phyloP scores from a whole-genome alignment of 345 rosid species.

The Syzygium grande region DNA sequence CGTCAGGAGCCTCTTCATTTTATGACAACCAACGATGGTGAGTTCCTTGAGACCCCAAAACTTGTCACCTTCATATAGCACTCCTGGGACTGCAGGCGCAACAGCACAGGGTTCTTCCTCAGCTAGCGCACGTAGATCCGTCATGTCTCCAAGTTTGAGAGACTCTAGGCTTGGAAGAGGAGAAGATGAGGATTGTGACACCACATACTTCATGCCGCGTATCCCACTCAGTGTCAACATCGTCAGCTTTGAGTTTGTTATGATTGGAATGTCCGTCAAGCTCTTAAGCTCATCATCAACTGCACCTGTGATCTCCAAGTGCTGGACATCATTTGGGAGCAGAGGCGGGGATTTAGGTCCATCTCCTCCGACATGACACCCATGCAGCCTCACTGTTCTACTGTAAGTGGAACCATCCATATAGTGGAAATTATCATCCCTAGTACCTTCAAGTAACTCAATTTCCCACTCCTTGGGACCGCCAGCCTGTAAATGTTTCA shows the following conservation, averaged over 20 bases:
- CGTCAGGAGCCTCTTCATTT: not conserved
- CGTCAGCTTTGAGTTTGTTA: not conserved
- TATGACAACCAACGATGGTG: rapidly evolving
- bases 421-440: no score
- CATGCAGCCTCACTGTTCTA: not conserved
- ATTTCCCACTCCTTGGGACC: not conserved
- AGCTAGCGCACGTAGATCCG: not conserved
- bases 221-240: not conserved
- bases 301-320: not conserved
- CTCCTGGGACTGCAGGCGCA: not conserved
- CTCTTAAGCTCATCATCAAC: not conserved
- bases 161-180: not conserved
- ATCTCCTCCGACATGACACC: not conserved
- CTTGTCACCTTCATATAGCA: not conserved
- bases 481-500: not conserved
- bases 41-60: not conserved
- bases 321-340: not conserved
- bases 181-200: not conserved
- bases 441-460: not conserved
- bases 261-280: not conserved
- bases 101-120: not conserved
- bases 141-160: not conserved
- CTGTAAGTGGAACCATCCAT: rapidly evolving
- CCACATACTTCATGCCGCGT: not conserved
- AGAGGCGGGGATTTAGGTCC: not conserved